Evolutionary conservation across 305 asterid species (phyloP).

Genomic region (Withania somnifera): DNA sequence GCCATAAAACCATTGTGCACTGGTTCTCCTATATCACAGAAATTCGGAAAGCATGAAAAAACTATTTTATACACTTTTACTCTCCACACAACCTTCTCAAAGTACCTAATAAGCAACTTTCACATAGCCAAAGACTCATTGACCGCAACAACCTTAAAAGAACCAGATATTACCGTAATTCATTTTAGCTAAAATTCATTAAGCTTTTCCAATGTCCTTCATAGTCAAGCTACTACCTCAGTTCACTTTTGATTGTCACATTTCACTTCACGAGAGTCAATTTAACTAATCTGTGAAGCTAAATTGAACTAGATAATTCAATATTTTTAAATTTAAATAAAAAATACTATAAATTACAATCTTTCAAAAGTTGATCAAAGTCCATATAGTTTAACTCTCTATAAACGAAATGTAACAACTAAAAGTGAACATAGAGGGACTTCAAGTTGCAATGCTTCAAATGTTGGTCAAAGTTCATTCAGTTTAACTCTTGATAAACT

Average conservation of each 20-base stretch:
- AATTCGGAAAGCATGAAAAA: background rate
- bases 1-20: background rate
- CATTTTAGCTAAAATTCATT: background rate
- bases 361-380: no score
- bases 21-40: background rate
- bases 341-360: no score
- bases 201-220: background rate
- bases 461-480: no score
- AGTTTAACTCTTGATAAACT: no score
- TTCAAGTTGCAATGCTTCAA: no score
- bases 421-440: no score
- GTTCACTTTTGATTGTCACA: background rate
- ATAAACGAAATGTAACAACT: no score
- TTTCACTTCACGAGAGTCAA: no score
- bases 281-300: no score
- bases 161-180: background rate
- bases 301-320: background rate
- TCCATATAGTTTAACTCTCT: no score
- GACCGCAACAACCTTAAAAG: background rate
- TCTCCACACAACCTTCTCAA: background rate
- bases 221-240: background rate
- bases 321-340: no score
- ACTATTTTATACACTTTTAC: background rate
- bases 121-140: background rate
- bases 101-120: background rate